These are phyloP conservation scores for Amylostereum areolatum DNA, from an alignment of 1,284 basidiomycete species.

Conservation along the genomic window DNA sequence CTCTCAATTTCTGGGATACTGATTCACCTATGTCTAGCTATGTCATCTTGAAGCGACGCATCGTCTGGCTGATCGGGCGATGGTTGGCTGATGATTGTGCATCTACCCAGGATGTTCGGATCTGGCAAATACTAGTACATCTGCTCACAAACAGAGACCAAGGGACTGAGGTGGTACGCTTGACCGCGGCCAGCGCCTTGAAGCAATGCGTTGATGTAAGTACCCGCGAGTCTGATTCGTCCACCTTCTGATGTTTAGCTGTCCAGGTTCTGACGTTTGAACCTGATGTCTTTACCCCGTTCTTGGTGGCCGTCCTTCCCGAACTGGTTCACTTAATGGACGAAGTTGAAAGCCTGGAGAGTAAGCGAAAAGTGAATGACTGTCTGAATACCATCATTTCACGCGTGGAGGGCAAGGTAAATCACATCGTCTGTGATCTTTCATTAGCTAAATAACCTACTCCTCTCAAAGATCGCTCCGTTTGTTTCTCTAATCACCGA, in stretches of 20 bases:
- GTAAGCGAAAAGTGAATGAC: conserved; percentile 69
- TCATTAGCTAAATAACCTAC: background rate
- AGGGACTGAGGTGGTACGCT: conserved; percentile 75
- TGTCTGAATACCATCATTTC: conserved; percentile 73
- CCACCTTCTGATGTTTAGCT: conserved; percentile 1
- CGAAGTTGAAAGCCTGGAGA: conserved; percentile 74
- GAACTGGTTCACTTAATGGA: conserved; percentile 65
- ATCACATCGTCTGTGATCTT: conserved; percentile 8
- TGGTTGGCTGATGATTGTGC: conserved; percentile 68
- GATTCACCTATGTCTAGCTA: conserved; percentile 41
- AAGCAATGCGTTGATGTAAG: conserved; percentile 80
- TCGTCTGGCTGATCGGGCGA: conserved; percentile 87
- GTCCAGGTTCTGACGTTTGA: conserved; percentile 58
- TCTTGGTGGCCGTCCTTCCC: conserved; percentile 49
- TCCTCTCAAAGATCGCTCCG: conserved; percentile 54
- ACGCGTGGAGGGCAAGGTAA: conserved; percentile 54
- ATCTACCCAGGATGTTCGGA: conserved; percentile 51
- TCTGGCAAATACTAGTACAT: conserved; percentile 79
- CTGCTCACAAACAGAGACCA: conserved; percentile 63
- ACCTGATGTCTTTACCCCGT: conserved; percentile 50
- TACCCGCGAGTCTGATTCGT: conserved; percentile 8
- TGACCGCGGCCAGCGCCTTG: conserved; percentile 74
- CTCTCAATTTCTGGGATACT: background rate
- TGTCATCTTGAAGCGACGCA: conserved; percentile 82
- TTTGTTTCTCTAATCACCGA: conserved; percentile 60